Percentiles rank a stretch among this genome's conserved stretches.
phyloP scores from a whole-genome alignment of 1,284 basidiomycete genomes.

The Cryptococcus jaspeensis region DNA sequence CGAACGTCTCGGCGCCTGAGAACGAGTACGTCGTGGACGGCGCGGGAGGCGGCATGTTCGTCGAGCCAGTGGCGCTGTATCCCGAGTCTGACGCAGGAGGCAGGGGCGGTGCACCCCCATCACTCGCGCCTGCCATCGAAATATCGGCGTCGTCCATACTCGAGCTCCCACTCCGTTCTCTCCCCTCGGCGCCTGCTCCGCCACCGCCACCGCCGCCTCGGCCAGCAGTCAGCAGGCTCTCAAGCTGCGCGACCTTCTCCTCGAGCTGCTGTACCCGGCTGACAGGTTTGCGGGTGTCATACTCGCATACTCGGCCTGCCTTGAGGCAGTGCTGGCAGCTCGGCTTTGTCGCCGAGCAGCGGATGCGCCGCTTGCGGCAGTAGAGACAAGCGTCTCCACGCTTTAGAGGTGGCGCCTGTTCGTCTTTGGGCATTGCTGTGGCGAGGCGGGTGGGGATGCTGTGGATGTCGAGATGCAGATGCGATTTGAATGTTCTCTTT shows the following conservation, averaged over 20 bases:
- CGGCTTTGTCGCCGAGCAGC: constrained; percentile 43
- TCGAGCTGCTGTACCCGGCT: constrained; percentile 45
- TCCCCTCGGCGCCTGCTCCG: background rate
- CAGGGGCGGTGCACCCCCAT: constrained; percentile 4
- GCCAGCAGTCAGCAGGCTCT: constrained; percentile 19
- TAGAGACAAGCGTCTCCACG: constrained; percentile 48
- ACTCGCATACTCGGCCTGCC: constrained; percentile 38
- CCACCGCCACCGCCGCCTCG: constrained; percentile 1
- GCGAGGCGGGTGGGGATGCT: background rate
- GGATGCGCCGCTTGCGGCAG: constrained; percentile 44
- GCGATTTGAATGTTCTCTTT: no score
- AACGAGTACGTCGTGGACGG: constrained; percentile 9
- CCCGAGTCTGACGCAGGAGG: constrained; percentile 11
- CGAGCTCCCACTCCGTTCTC: constrained; percentile 1
- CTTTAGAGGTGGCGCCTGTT: constrained; percentile 27
- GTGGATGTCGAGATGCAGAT: background rate
- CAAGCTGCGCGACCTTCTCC: constrained; percentile 44
- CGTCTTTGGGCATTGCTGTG: constrained; percentile 15
- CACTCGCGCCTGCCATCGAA: background rate
- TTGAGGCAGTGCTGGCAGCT: constrained; percentile 42
- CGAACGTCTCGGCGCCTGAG: constrained; percentile 5
- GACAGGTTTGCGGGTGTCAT: constrained; percentile 43
- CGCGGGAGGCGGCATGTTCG: background rate
- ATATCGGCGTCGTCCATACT: background rate
- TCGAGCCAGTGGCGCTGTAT: background rate